phyloP scores from a whole-genome alignment of 176 grass and related monocot genomes.

The Carex myosuroides region DNA sequence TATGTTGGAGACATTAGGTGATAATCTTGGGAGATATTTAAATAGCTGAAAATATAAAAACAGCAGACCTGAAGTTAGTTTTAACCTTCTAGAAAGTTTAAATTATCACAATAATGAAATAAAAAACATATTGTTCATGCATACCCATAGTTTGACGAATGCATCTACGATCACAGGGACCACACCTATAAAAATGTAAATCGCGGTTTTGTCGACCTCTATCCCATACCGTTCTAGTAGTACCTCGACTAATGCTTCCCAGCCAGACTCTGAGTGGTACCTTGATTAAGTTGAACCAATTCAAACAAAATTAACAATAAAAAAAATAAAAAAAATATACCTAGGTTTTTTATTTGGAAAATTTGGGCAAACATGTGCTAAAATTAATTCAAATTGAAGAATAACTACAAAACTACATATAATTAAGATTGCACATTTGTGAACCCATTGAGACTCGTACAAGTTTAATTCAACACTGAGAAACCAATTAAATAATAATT shows the following conservation, averaged over 20 bases:
- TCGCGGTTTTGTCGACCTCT: slow-evolving; percentile 67
- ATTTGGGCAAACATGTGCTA: not conserved
- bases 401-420: not conserved
- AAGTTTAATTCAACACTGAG: not conserved
- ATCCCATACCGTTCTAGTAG: slow-evolving; percentile 81
- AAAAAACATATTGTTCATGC: not conserved
- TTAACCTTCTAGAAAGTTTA: not conserved
- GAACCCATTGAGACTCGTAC: not conserved
- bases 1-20: slow-evolving; percentile 70
- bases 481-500: not conserved
- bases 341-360: not conserved
- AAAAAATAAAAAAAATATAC: not conserved
- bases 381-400: not conserved
- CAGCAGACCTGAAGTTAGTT: not conserved
- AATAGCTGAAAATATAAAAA: slow-evolving; percentile 53
- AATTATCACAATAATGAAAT: not conserved
- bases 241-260: slow-evolving; percentile 65
- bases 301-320: not conserved
- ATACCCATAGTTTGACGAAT: slow-evolving; percentile 84
- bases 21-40: slow-evolving; percentile 90
- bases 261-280: slow-evolving; percentile 86
- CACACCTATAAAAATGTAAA: slow-evolving; percentile 79
- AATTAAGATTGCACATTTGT: not conserved
- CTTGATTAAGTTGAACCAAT: slow-evolving; percentile 34
- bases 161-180: slow-evolving; percentile 77